Percentiles rank a stretch among this genome's conserved stretches.
Conservation (phyloP, 1,139 yeast species). For the Yamadazyma spencermartinsiae region DNA sequence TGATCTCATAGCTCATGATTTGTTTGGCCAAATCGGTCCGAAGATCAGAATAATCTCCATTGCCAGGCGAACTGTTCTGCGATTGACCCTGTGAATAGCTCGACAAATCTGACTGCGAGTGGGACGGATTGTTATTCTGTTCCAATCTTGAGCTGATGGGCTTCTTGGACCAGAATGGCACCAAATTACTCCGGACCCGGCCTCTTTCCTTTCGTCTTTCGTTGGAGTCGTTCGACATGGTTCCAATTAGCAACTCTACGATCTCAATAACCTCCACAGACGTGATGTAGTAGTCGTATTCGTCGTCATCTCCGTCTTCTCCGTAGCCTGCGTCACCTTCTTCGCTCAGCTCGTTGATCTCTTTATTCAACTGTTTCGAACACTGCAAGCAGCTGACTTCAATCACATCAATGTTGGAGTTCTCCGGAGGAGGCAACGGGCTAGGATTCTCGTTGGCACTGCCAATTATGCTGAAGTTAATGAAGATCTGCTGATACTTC, state of each 20-base stretch:
- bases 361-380: conserved; percentile 15
- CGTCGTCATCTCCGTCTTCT: conserved; percentile 20
- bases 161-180: conserved; percentile 66
- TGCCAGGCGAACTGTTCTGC: conserved; percentile 23
- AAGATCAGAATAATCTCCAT: conserved; percentile 28
- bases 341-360: conserved; percentile 33
- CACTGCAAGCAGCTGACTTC: conserved; percentile 63
- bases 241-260: conserved; percentile 59
- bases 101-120: conserved; percentile 1
- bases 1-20: conserved; percentile 62
- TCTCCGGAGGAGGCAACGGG: conserved; percentile 33
- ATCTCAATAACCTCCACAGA: conserved; percentile 66
- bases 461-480: conserved; percentile 53
- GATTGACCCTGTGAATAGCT: conserved; percentile 1
- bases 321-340: conserved; percentile 24
- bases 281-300: conserved; percentile 54
- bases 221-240: conserved; percentile 45
- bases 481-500: conserved; percentile 45
- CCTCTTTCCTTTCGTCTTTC: conserved; percentile 62
- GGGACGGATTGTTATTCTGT: conserved; percentile 16
- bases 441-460: conserved; percentile 50
- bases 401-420: conserved; percentile 46
- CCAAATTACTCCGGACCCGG: conserved; percentile 61
- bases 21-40: conserved; percentile 59
- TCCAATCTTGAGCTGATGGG: conserved; percentile 55